phyloP scores from a whole-genome alignment of 306 rosid species.

The Prunus salicina region DNA sequence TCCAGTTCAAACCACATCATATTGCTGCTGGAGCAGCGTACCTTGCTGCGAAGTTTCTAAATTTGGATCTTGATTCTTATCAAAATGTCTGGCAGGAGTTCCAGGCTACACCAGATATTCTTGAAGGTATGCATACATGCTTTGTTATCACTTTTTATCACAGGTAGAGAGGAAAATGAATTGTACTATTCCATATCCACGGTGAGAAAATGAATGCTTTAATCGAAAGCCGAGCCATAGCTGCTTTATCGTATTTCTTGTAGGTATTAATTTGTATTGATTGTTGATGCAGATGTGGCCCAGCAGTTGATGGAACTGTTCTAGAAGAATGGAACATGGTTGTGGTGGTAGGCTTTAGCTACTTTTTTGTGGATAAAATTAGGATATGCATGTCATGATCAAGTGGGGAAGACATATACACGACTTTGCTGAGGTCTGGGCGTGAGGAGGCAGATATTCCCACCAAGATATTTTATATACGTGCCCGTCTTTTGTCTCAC shows the following conservation, averaged over 20 bases:
- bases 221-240: neutral
- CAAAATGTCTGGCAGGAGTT: conserved; percentile 86
- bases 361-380: neutral
- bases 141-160: neutral
- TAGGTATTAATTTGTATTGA: neutral
- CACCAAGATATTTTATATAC: no score
- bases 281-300: conserved; percentile 73
- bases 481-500: neutral
- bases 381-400: neutral
- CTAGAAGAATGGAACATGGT: conserved; percentile 17
- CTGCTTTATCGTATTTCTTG: neutral
- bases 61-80: conserved; percentile 65
- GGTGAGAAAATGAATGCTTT: neutral
- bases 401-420: neutral
- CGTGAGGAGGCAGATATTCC: neutral
- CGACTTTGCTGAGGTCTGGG: neutral
- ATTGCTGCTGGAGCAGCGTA: conserved; percentile 97
- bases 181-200: no score
- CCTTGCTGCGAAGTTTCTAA: conserved; percentile 81
- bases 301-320: conserved; percentile 96
- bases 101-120: conserved; percentile 80
- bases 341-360: conserved; percentile 5
- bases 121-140: conserved; percentile 58
- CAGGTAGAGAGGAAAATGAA: no score
- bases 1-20: conserved; percentile 92